Percentiles rank a stretch among this genome's conserved stretches.
phyloP scores from a whole-genome alignment of 768 basidiomycete species.

The Suillus bovinus region DNA sequence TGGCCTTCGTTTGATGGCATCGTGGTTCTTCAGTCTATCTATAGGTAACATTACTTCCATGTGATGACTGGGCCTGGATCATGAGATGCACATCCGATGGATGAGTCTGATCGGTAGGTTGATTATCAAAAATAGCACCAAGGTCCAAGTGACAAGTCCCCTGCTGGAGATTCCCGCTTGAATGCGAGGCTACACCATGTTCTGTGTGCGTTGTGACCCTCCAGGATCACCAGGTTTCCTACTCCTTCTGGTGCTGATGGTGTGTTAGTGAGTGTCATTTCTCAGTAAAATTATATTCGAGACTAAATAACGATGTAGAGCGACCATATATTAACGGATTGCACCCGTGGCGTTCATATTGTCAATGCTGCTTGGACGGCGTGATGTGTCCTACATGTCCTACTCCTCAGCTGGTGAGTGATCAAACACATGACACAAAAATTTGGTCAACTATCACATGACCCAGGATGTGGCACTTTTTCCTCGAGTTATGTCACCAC shows the following conservation, averaged over 20 bases:
- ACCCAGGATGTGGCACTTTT: no score
- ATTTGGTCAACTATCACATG: no score
- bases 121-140: no score
- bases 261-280: constrained; percentile 63
- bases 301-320: constrained; percentile 45
- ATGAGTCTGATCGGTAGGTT: no score
- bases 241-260: constrained; percentile 76
- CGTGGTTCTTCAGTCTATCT: background rate
- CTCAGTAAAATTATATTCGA: constrained; percentile 21
- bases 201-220: no score
- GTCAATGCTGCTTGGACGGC: constrained; percentile 82
- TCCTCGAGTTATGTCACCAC: no score
- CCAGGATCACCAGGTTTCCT: constrained; percentile 23
- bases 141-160: no score
- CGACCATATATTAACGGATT: constrained; percentile 75
- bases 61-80: background rate
- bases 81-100: background rate
- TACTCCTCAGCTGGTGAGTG: constrained; percentile 69
- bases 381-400: constrained; percentile 63
- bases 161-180: no score
- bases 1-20: background rate
- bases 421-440: background rate
- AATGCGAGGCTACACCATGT: no score
- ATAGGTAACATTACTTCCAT: background rate
- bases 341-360: constrained; percentile 76